Conservation (phyloP, 257 asterid species). For the Ajuga chamaepitys region DNA sequence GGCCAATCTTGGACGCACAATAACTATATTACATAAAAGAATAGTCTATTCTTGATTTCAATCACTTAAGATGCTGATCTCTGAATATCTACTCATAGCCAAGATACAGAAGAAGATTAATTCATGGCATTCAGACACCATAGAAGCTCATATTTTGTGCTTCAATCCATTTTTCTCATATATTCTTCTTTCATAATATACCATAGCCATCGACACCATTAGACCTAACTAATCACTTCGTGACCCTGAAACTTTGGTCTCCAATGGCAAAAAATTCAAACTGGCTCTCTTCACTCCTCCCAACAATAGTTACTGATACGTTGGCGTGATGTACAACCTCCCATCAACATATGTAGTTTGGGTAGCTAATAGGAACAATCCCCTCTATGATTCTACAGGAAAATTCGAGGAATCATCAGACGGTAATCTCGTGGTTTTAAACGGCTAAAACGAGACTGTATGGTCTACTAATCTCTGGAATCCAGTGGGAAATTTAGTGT, state of each 20-base stretch:
- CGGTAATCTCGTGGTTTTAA: slow-evolving; percentile 35
- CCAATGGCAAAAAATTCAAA: slow-evolving; percentile 27
- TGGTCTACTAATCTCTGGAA: slow-evolving; percentile 28
- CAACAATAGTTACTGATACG: slow-evolving; percentile 21
- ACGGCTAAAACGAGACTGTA: slow-evolving; percentile 18
- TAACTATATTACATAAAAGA: no score
- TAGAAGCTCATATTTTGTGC: background rate
- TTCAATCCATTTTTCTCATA: background rate
- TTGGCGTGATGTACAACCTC: slow-evolving; percentile 39
- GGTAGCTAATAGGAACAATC: slow-evolving; percentile 52
- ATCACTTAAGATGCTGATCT: no score
- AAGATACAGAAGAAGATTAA: no score
- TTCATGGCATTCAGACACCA: no score
- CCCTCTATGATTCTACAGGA: slow-evolving; percentile 24
- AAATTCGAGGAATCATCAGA: slow-evolving; percentile 10
- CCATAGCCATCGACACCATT: slow-evolving; percentile 19
- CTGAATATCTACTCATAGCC: no score
- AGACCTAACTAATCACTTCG: slow-evolving; percentile 8
- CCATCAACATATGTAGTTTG: slow-evolving; percentile 29
- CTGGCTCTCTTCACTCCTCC: slow-evolving; percentile 48
- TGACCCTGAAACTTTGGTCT: slow-evolving; percentile 32
- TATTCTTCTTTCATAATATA: background rate
- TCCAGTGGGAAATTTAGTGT: slow-evolving; percentile 11
- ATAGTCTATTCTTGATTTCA: no score
- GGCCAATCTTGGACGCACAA: no score